Percentiles rank a stretch among this genome's conserved stretches.
Conservation (phyloP, 306 rosid genomes). For the Boehmeria nivea region DNA sequence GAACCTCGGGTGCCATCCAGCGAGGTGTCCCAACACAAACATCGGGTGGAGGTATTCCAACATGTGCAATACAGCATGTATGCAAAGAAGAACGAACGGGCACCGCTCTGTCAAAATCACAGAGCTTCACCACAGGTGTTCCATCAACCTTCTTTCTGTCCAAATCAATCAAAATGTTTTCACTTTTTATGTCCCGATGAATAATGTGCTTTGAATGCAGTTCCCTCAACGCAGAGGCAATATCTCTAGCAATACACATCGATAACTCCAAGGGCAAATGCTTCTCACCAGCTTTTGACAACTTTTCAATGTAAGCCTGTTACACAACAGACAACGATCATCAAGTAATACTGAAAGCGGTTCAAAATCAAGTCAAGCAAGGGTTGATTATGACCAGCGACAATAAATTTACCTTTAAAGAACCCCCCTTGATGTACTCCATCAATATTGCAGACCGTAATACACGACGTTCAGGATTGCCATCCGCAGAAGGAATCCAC, state of each 20-base stretch:
- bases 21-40: slow-evolving; percentile 94
- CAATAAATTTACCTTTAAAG: slow-evolving; percentile 58
- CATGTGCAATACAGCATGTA: slow-evolving; percentile 80
- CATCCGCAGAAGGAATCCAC: slow-evolving; percentile 73
- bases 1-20: slow-evolving; percentile 99
- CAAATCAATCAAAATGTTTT: slow-evolving; percentile 72
- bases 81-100: slow-evolving; percentile 75
- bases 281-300: slow-evolving; percentile 66
- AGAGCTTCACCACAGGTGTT: slow-evolving; percentile 75
- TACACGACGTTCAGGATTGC: slow-evolving; percentile 47
- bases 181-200: slow-evolving; percentile 96
- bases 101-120: slow-evolving; percentile 97
- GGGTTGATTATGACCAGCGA: background rate
- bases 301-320: slow-evolving; percentile 66
- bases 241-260: slow-evolving; percentile 65
- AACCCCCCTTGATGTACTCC: slow-evolving; percentile 81
- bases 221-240: slow-evolving; percentile 75
- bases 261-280: slow-evolving; percentile 61
- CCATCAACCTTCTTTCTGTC: slow-evolving; percentile 67
- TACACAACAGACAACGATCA: slow-evolving; percentile 14
- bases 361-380: slow-evolving; percentile 9
- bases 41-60: slow-evolving; percentile 71
- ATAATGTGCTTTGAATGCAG: slow-evolving; percentile 84
- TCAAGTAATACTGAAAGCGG: slow-evolving; percentile 3
- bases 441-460: slow-evolving; percentile 73